Conservation (phyloP, 2,329 filamentous ascomycete genomes). For the Aspergillus ustus region DNA sequence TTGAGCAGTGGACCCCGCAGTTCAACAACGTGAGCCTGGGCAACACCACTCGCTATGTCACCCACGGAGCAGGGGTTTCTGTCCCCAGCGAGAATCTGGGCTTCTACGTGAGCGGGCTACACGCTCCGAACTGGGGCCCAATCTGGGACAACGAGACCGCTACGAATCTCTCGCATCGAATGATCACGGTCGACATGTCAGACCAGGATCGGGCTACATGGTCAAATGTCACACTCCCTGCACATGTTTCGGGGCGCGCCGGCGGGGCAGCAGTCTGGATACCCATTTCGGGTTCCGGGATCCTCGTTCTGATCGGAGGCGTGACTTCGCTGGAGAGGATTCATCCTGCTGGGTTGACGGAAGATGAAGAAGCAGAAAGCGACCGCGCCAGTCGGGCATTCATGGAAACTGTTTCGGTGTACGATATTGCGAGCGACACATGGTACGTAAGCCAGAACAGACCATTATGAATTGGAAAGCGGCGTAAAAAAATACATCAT, state of each 20-base stretch:
- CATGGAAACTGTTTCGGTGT: conserved; percentile 44
- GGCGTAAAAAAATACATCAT: conserved; percentile 1
- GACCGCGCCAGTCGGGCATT: conserved; percentile 35
- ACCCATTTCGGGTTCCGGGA: conserved; percentile 42
- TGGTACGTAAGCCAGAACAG: too few relatives aligned
- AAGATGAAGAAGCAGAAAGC: conserved; percentile 21
- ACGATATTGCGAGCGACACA: conserved; percentile 37
- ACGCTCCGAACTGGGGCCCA: conserved; percentile 54
- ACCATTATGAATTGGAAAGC: too few relatives aligned
- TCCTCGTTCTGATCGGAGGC: conserved; percentile 46
- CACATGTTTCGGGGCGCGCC: conserved; percentile 58
- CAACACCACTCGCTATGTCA: conserved; percentile 63
- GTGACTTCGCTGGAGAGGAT: conserved; percentile 32
- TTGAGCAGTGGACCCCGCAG: conserved; percentile 49
- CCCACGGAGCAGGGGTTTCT: conserved; percentile 66
- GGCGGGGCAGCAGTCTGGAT: conserved; percentile 70
- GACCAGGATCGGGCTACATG: conserved; percentile 57
- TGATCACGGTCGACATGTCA: conserved; percentile 67
- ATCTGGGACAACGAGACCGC: conserved; percentile 47
- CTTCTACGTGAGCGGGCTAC: conserved; percentile 72
- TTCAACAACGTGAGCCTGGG: conserved; percentile 52
- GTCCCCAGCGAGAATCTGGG: conserved; percentile 72
- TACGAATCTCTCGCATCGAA: conserved; percentile 54
- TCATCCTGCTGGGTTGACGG: conserved; percentile 15
- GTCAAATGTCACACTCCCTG: conserved; percentile 61